Base-by-base conservation (phyloP, 306 rosid genomes). In the Styphnolobium japonicum region DNA sequence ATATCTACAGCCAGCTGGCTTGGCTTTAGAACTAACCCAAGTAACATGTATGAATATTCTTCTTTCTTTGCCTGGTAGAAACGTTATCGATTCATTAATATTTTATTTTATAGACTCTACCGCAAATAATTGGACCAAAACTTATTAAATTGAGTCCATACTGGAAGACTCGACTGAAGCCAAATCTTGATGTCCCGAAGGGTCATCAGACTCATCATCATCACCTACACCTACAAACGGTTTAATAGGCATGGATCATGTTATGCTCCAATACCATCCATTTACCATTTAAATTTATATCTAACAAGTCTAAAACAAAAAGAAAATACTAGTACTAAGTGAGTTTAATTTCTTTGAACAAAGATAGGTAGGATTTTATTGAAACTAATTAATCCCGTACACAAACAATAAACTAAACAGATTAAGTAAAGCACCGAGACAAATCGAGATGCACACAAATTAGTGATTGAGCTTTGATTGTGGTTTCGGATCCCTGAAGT, bases 1-100 rank as follows among this genome's bases (percentile, higher is more conserved):
- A 18, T 62, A 76, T 76, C 73, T 49, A 2, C 2, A 21, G 36
- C 77, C 42, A 77, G 79, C 82, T 69, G 66, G 82, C 69, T 39
- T 56, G 40, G 70, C 56, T 66, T 69, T 58, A 48, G 67, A 75
- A 43, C 55, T 56, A 66, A 46, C 45, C 42, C 3, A 77, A 16
- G 57, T 52, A 53, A 77, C 64, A 74, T 40, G 75, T 27, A 16
- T 33, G 31, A 55, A 68, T 55, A 78, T 67, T 56, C 23, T 67
- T 67, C 22, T 39, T 52, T 65, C 33, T 39, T 6, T 53, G 12
- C 21, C 2, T 10, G 0, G 9, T 39, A 63, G 52, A 53, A 67
- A 49, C 9, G 49, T 48, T 62, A 33, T 43, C 34, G 64, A 36
- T 19, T n/a, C n/a, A n/a, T n/a, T 31, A 7, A 7, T 62, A 15